phyloP scores from a whole-genome alignment of 1,284 basidiomycete genomes.

The Coniophora puteana region DNA sequence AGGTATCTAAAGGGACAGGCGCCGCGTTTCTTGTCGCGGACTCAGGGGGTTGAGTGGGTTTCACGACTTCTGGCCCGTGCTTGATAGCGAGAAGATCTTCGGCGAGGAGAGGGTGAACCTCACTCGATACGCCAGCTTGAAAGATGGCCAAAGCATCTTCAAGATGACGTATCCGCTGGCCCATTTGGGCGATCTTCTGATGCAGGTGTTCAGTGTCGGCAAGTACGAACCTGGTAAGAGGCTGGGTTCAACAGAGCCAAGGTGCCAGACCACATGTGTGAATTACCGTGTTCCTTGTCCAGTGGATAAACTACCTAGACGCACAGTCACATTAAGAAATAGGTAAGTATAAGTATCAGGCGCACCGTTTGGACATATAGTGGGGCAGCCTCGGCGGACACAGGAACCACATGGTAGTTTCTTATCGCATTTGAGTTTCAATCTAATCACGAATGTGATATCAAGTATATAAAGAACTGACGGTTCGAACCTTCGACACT shows the following conservation, averaged over 20 bases:
- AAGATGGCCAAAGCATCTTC: slow-evolving; percentile 66
- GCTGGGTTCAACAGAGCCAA: neutral
- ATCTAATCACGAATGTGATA: slow-evolving; percentile 29
- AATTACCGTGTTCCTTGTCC: slow-evolving; percentile 57
- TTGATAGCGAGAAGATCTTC: slow-evolving; percentile 62
- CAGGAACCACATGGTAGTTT: slow-evolving; percentile 53
- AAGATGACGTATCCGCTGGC: slow-evolving; percentile 65
- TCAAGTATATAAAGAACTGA: slow-evolving; percentile 1
- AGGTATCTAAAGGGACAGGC: slow-evolving; percentile 36
- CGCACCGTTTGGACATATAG: slow-evolving; percentile 49
- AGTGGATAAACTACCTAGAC: slow-evolving; percentile 44
- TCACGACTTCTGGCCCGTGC: slow-evolving; percentile 49
- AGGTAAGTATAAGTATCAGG: neutral
- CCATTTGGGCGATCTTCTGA: slow-evolving; percentile 67
- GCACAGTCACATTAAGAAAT: slow-evolving; percentile 4
- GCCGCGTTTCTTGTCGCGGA: slow-evolving; percentile 21
- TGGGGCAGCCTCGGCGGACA: slow-evolving; percentile 38
- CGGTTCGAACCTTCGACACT: slow-evolving; percentile 40
- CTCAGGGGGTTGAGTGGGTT: too few species aligned
- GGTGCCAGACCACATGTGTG: slow-evolving; percentile 13
- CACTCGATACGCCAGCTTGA: slow-evolving; percentile 55
- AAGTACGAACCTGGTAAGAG: slow-evolving; percentile 50
- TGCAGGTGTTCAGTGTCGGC: slow-evolving; percentile 71
- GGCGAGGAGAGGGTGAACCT: slow-evolving; percentile 60
- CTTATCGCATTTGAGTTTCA: slow-evolving; percentile 72